Percentiles rank a stretch among this genome's conserved stretches.
phyloP scores from a whole-genome alignment of 495 filamentous ascomycete species.

The Trichoderma reesei region DNA sequence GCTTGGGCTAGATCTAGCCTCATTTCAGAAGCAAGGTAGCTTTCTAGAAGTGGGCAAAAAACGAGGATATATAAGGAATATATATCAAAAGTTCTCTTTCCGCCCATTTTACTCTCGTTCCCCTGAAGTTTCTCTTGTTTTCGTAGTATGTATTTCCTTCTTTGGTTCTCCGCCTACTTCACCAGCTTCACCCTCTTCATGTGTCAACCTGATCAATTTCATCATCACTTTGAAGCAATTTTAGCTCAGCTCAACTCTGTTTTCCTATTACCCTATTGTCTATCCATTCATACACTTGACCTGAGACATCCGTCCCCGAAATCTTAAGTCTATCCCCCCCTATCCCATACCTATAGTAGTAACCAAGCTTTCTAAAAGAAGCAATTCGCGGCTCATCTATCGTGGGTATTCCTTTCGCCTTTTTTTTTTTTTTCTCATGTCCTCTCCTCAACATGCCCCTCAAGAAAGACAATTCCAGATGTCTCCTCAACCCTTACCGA shows the following conservation, averaged over 20 bases:
- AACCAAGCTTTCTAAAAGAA: background rate
- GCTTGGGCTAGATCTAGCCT: slow-evolving; percentile 1
- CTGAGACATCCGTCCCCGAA: no score
- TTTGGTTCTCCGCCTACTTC: no score
- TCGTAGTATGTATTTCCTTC: no score
- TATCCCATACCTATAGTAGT: background rate
- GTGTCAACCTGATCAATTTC: no score
- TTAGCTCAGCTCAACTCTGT: no score
- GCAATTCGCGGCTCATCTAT: background rate
- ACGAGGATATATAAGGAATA: background rate
- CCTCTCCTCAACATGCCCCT: background rate
- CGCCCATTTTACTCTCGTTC: background rate
- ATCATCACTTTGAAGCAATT: no score
- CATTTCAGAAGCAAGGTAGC: slow-evolving; percentile 6
- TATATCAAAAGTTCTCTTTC: background rate
- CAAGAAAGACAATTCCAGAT: background rate
- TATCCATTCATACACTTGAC: no score
- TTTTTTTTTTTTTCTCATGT: background rate
- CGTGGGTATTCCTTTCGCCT: background rate
- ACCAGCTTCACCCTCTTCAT: no score
- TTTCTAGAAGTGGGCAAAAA: background rate
- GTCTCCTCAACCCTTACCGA: no score
- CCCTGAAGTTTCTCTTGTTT: no score
- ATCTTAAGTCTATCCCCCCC: background rate
- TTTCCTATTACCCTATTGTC: no score